A percentile compares a stretch with the other conserved stretches of the same genome.
Evolutionary conservation across 257 asterid species (phyloP).

Genomic region (Gentiana dahurica): DNA sequence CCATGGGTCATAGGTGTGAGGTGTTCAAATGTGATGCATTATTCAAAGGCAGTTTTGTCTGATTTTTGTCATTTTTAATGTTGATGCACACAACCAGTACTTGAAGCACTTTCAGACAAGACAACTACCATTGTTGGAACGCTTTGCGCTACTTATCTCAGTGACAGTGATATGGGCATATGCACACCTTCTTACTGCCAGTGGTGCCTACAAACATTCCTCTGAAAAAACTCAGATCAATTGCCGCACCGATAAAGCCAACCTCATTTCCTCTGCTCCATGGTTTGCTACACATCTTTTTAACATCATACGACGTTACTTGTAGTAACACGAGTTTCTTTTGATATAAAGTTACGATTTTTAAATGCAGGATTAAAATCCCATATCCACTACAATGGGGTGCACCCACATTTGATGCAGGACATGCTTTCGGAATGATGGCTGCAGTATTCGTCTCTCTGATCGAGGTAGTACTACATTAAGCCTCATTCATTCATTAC

Average conservation of each 20-base stretch:
- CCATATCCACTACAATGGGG: slow-evolving; percentile 99
- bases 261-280: slow-evolving; percentile 81
- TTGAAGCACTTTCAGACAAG: slow-evolving; percentile 72
- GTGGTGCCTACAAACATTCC: slow-evolving; percentile 87
- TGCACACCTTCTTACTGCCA: slow-evolving; percentile 89
- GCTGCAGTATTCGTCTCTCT: slow-evolving; percentile 84
- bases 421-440: slow-evolving; percentile 99
- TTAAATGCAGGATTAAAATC: slow-evolving; percentile 61
- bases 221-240: slow-evolving; percentile 60
- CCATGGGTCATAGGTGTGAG: too few relatives aligned
- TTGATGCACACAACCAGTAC: slow-evolving; percentile 65
- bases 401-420: slow-evolving; percentile 94
- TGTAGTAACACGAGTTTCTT: background rate
- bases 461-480: slow-evolving; percentile 52
- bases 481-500: background rate
- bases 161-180: slow-evolving; percentile 88
- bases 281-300: slow-evolving; percentile 36
- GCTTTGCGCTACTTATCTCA: slow-evolving; percentile 69
- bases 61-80: background rate
- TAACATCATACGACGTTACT: background rate
- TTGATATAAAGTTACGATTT: background rate
- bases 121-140: slow-evolving; percentile 62
- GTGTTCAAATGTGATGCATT: too few relatives aligned
- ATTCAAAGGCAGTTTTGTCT: background rate
- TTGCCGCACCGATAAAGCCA: slow-evolving; percentile 78